Conservation (phyloP, 2,329 filamentous ascomycete genomes). For the Neoascochyta sp. region DNA sequence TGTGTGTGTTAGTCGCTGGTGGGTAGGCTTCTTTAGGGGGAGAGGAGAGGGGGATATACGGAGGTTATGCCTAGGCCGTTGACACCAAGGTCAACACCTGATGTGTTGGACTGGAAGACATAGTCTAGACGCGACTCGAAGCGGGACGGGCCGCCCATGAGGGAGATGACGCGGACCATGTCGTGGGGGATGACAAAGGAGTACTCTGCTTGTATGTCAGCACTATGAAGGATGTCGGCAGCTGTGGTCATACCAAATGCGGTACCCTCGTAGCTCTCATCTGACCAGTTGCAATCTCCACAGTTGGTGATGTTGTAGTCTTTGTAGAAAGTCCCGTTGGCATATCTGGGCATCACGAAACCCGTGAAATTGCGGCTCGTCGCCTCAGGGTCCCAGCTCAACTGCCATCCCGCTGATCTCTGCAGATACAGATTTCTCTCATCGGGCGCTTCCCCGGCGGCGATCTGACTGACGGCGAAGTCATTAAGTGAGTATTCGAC, state of each 20-base stretch:
- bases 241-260: slow-evolving; percentile 30
- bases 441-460: slow-evolving; percentile 39
- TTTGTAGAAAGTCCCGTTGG: slow-evolving; percentile 36
- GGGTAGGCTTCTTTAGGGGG: not conserved
- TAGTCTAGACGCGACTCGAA: slow-evolving; percentile 44
- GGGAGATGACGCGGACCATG: slow-evolving; percentile 40
- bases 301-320: slow-evolving; percentile 44
- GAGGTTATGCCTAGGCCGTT: slow-evolving; percentile 37
- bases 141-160: slow-evolving; percentile 41
- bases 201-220: slow-evolving; percentile 31
- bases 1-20: too few species aligned
- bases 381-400: slow-evolving; percentile 40
- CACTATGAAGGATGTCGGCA: not conserved
- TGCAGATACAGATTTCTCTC: slow-evolving; percentile 40
- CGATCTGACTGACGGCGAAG: slow-evolving; percentile 43
- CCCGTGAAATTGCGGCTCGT: slow-evolving; percentile 37
- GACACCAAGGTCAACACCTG: slow-evolving; percentile 34
- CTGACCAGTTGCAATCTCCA: slow-evolving; percentile 41
- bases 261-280: slow-evolving; percentile 44
- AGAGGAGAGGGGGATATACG: not conserved
- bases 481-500: slow-evolving; percentile 46
- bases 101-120: slow-evolving; percentile 40
- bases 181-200: slow-evolving; percentile 45
- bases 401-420: slow-evolving; percentile 43
- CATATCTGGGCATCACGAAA: slow-evolving; percentile 36